Base-by-base conservation (phyloP, 768 basidiomycete genomes). In the Trametes meyenii region DNA sequence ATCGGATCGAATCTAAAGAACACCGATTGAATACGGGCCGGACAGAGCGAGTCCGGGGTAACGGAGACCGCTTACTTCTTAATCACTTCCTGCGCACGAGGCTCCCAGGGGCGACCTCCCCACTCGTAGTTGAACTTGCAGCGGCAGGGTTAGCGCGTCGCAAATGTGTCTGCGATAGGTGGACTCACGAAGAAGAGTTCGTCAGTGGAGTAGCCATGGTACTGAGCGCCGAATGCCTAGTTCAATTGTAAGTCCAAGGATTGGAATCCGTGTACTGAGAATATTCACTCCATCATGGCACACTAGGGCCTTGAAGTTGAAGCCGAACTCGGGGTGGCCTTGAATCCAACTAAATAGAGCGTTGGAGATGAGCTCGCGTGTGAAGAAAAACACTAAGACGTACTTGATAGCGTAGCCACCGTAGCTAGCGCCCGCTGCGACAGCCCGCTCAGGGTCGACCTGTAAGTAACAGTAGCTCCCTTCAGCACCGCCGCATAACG, bases 251-350 rank as follows among this genome's bases (percentile, higher is more conserved):
- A 50, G 48, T 24, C 12, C 5, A 21, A 42, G 14, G 42, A 11
- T 50, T 38, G 21, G 46, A 17, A n/a, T 44, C 13, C 38, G 63
- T 39, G 50, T 60, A 12, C 10, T 0, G 38, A 17, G 44, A 39
- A 21, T 39, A 74, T 77, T 49, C 71, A 94, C 91, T 10, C 96
- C 96, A 70, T 99, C 96, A 69, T 98, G 96, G 67, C 87, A 89
- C 13, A 96, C 84, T 44, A 98, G 79, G 4, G 94, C 93, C 76
- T 96, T 97, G 81, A 98, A 97, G 21, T 83, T 83, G 71, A 94
- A 94, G 3, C 83, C 87, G 64, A 81, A 92, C 67, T 96, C 94
- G 11, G 92, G 91, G 70, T 97, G 92, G 0, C 94, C 93, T 75
- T 96, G 92, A 55, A 97, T 95, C 93, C 93, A 97, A 73, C 94